These are phyloP conservation scores for Sordariomycetes sp. DNA, from an alignment of 2,329 filamentous ascomycete genomes.

Conservation along the genomic window DNA sequence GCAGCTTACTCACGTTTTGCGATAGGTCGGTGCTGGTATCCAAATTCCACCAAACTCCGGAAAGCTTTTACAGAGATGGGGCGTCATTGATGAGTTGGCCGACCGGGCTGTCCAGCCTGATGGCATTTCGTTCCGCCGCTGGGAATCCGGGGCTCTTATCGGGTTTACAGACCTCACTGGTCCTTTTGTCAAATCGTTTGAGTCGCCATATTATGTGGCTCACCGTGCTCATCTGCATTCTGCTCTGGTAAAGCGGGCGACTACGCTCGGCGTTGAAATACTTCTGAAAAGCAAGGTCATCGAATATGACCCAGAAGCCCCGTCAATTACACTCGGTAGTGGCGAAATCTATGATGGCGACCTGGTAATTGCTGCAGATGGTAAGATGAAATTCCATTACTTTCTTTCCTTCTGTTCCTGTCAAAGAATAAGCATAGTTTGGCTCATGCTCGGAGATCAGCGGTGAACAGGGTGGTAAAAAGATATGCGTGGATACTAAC, in stretches of 20 bases:
- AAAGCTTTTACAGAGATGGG: slow-evolving; percentile 20
- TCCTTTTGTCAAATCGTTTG: slow-evolving; percentile 15
- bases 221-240: slow-evolving; percentile 26
- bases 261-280: slow-evolving; percentile 16
- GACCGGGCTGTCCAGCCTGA: slow-evolving; percentile 12
- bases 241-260: slow-evolving; percentile 15
- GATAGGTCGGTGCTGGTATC: slow-evolving; percentile 19
- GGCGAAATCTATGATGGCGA: slow-evolving; percentile 15
- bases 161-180: slow-evolving; percentile 18
- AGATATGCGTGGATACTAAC: too few relatives aligned
- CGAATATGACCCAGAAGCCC: slow-evolving; percentile 10
- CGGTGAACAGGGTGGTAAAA: too few relatives aligned
- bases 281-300: slow-evolving; percentile 14
- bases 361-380: slow-evolving; percentile 26
- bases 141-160: slow-evolving; percentile 16
- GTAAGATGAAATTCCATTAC: too few relatives aligned
- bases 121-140: slow-evolving; percentile 17
- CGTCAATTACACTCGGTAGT: slow-evolving; percentile 11
- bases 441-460: too few relatives aligned
- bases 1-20: too few relatives aligned
- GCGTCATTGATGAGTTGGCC: slow-evolving; percentile 10
- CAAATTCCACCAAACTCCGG: slow-evolving; percentile 21
- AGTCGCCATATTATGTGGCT: slow-evolving; percentile 21
- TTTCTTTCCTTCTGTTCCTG: too few relatives aligned
- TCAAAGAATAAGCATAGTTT: too few relatives aligned